These are phyloP conservation scores for Yarrowia galli DNA, from an alignment of 1,139 yeast genomes.

Conservation along the genomic window DNA sequence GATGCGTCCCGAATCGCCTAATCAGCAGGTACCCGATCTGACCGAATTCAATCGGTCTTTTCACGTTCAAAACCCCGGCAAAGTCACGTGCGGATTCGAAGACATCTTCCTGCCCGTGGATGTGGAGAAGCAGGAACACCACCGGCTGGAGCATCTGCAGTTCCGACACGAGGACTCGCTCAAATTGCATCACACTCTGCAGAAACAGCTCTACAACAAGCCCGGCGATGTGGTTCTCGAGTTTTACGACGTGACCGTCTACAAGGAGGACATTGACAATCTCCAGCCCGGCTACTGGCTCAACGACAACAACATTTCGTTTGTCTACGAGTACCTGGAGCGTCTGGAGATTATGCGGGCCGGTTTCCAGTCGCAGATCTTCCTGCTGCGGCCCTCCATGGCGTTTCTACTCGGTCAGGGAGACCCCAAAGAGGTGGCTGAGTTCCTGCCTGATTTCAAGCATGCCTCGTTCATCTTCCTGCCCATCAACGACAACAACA, in stretches of 20 bases:
- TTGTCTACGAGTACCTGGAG: constrained; percentile 67
- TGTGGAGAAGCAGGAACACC: constrained; percentile 31
- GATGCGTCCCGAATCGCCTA: constrained; percentile 20
- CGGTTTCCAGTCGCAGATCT: constrained; percentile 42
- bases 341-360: constrained; percentile 43
- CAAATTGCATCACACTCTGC: constrained; percentile 22
- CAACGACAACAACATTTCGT: constrained; percentile 71
- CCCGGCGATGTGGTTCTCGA: constrained; percentile 42
- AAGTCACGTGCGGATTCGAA: constrained; percentile 27
- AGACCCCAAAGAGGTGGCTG: constrained; percentile 51
- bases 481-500: constrained; percentile 62
- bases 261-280: constrained; percentile 57
- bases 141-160: constrained; percentile 6
- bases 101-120: constrained; percentile 26
- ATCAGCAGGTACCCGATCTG: constrained; percentile 6
- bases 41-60: constrained; percentile 24
- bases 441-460: constrained; percentile 53
- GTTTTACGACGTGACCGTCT: constrained; percentile 56
- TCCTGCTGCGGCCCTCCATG: constrained; percentile 54
- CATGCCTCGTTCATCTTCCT: constrained; percentile 57
- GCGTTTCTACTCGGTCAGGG: constrained; percentile 51
- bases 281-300: constrained; percentile 69
- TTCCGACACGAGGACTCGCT: constrained; percentile 29
- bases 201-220: constrained; percentile 24
- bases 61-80: constrained; percentile 25